Percentiles rank a stretch among this genome's conserved stretches.
Evolutionary conservation across 2,329 filamentous ascomycete genomes (phyloP).

Genomic region (Lojkania enalia): DNA sequence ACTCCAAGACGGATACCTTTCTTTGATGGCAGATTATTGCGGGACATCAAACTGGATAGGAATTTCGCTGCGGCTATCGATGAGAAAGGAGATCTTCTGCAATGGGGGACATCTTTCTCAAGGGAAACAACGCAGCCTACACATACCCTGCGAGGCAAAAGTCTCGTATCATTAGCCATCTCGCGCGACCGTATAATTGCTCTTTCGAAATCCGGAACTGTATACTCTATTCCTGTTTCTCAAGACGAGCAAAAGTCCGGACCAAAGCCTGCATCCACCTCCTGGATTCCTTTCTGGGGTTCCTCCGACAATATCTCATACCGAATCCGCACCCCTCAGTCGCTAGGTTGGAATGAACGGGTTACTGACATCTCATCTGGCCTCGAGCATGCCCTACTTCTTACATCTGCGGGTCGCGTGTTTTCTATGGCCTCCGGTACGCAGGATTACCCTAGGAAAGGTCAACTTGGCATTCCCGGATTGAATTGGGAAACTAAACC

Average conservation of each 20-base stretch:
- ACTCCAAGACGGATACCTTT: constrained; percentile 75
- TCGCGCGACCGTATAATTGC: constrained; percentile 84
- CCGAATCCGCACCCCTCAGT: constrained; percentile 68
- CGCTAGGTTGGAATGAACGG: constrained; percentile 69
- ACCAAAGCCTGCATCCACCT: constrained; percentile 64
- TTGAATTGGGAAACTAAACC: constrained; percentile 80
- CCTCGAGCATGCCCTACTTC: constrained; percentile 80
- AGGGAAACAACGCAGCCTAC: constrained; percentile 65
- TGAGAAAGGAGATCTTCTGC: constrained; percentile 84
- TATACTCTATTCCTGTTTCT: constrained; percentile 84
- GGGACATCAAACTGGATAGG: constrained; percentile 83
- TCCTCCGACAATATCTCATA: constrained; percentile 67
- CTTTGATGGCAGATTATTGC: constrained; percentile 81
- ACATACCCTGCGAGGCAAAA: constrained; percentile 77
- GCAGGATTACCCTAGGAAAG: constrained; percentile 75
- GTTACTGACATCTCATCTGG: constrained; percentile 76
- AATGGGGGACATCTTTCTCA: constrained; percentile 85
- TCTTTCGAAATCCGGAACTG: constrained; percentile 70
- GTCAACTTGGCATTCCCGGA: constrained; percentile 85
- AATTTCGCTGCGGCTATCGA: constrained; percentile 84
- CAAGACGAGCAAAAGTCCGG: constrained; percentile 69
- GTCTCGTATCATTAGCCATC: constrained; percentile 74
- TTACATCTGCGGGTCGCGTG: constrained; percentile 82
- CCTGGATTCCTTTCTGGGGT: constrained; percentile 77
- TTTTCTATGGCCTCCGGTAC: constrained; percentile 86